phyloP scores from a whole-genome alignment of 139 green algal species.

The Chlorella sp. region DNA sequence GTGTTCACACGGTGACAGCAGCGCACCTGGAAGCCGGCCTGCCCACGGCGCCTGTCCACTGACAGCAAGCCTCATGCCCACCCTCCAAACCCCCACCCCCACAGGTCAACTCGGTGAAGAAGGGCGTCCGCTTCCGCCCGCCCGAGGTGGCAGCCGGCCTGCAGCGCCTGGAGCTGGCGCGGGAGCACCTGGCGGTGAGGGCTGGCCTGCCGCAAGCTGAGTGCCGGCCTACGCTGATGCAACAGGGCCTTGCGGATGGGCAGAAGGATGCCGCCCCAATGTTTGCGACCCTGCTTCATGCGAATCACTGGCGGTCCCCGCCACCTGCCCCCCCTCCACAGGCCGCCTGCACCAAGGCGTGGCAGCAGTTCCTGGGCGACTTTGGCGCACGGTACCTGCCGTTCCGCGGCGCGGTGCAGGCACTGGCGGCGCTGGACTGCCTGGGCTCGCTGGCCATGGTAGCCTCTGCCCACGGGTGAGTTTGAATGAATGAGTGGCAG shows the following conservation, averaged over 20 bases:
- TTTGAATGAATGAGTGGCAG: no score
- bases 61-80: no score
- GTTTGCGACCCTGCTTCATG: no score
- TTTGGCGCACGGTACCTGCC: conserved; percentile 58
- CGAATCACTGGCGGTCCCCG: no score
- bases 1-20: no score
- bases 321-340: not conserved
- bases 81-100: not conserved
- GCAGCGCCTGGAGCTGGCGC: conserved; percentile 56
- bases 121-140: conserved; percentile 71
- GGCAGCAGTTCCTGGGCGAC: conserved; percentile 57
- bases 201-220: no score
- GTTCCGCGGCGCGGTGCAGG: conserved; percentile 62
- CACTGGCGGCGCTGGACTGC: conserved; percentile 80
- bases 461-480: conserved; percentile 49
- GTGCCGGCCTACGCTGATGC: no score
- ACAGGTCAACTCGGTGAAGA: conserved; percentile 76
- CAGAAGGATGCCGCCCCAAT: no score
- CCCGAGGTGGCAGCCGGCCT: conserved; percentile 63
- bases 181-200: conserved; percentile 56
- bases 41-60: no score
- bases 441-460: conserved; percentile 73
- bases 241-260: no score
- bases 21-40: no score
- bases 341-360: conserved; percentile 55